Evolutionary conservation across 345 rosid genomes (phyloP).

Genomic region (Gossypium thurberi): DNA sequence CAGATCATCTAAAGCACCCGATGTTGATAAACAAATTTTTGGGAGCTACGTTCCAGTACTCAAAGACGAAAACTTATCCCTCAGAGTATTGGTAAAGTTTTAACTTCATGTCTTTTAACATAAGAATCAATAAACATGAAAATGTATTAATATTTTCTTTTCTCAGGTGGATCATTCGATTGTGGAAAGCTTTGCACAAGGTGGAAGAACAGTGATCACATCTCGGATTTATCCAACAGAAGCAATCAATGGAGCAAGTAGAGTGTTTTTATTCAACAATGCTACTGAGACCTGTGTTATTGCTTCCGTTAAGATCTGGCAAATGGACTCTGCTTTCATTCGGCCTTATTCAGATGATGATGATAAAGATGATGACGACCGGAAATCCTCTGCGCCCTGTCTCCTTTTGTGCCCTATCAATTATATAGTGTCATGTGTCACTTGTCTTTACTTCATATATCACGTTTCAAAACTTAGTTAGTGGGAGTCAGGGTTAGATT

Average conservation of each 20-base stretch:
- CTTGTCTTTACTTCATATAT: background rate
- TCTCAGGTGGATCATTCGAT: constrained; percentile 72
- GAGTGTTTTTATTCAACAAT: constrained; percentile 71
- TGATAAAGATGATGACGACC: background rate
- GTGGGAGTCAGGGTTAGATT: background rate
- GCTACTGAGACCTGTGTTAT: constrained; percentile 43
- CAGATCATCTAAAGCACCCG: constrained; percentile 68
- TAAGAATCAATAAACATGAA: background rate
- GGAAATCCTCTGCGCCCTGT: background rate
- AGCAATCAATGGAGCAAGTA: constrained; percentile 62
- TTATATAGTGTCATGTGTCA: background rate
- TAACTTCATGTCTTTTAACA: background rate
- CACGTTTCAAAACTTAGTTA: background rate
- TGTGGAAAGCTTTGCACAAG: constrained; percentile 74
- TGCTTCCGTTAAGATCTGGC: constrained; percentile 56
- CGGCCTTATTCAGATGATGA: constrained; percentile 29
- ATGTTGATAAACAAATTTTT: constrained; percentile 44
- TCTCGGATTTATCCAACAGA: constrained; percentile 72
- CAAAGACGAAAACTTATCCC: constrained; percentile 50
- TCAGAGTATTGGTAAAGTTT: constrained; percentile 62
- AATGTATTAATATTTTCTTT: background rate
- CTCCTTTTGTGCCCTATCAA: background rate
- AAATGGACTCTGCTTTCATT: constrained; percentile 62
- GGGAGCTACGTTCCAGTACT: constrained; percentile 67
- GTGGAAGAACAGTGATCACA: constrained; percentile 64